A percentile compares a stretch with the other conserved stretches of the same genome.
Evolutionary conservation across 2,329 filamentous ascomycete species (phyloP).

Genomic region (Uncinocarpus reesii): DNA sequence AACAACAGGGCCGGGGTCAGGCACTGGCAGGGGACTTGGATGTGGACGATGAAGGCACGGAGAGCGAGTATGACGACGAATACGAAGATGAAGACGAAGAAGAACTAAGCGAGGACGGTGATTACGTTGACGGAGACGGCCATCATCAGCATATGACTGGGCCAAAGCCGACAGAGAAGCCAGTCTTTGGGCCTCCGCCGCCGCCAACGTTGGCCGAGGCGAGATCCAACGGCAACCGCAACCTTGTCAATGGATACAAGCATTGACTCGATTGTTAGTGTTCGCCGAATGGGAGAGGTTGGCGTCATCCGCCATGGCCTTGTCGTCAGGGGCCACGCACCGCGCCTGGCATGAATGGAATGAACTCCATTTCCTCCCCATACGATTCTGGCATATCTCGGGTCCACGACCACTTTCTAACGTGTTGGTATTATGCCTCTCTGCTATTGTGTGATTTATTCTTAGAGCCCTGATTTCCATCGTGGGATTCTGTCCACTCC

Average conservation of each 20-base stretch:
- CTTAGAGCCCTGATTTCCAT: not conserved
- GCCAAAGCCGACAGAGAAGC: conserved; percentile 28
- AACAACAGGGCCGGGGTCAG: conserved; percentile 77
- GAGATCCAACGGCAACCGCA: conserved; percentile 37
- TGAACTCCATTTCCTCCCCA: not conserved
- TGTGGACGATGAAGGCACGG: conserved; percentile 38
- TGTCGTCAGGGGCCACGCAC: not conserved
- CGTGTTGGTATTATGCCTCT: conserved; percentile 1
- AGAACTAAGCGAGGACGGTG: conserved; percentile 51
- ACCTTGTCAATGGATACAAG: conserved; percentile 36
- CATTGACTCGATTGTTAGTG: conserved; percentile 17
- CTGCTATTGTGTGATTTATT: not conserved
- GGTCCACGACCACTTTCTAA: not conserved
- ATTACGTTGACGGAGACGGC: conserved; percentile 52
- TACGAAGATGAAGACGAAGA: conserved; percentile 52
- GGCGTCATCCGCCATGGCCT: not conserved
- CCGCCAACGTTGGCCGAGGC: conserved; percentile 41
- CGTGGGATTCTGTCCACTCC: conserved; percentile 1
- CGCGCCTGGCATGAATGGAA: not conserved
- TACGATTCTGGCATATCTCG: not conserved
- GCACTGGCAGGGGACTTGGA: conserved; percentile 53
- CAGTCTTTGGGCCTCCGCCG: conserved; percentile 41
- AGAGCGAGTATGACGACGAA: conserved; percentile 45
- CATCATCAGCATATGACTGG: conserved; percentile 43
- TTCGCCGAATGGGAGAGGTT: not conserved